A percentile compares a stretch with the other conserved stretches of the same genome.
phyloP scores from a whole-genome alignment of 73 alveolate genomes.

The Paramecium pentaurelia region DNA sequence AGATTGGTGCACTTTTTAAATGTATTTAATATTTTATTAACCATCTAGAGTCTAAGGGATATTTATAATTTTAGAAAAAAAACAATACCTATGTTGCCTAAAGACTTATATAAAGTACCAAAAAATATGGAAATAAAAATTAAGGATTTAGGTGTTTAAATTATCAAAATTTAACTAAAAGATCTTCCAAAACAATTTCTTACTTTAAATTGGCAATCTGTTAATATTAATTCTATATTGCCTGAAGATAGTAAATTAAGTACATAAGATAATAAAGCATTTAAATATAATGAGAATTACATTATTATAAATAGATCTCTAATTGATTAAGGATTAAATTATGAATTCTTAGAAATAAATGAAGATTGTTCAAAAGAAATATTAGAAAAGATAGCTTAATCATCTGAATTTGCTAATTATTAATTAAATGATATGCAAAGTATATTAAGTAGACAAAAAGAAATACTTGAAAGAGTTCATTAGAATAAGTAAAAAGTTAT shows the following conservation, averaged over 20 bases:
- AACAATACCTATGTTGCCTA: background rate
- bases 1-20: background rate
- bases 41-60: background rate
- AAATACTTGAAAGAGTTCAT: slow-evolving; percentile 80
- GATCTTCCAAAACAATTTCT: background rate
- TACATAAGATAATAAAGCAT: background rate
- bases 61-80: background rate
- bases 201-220: background rate
- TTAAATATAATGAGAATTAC: background rate
- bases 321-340: slow-evolving; percentile 40
- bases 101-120: background rate
- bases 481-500: slow-evolving; percentile 45
- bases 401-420: slow-evolving; percentile 38
- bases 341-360: background rate
- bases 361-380: slow-evolving; percentile 34
- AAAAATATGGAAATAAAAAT: slow-evolving; percentile 4
- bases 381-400: slow-evolving; percentile 37
- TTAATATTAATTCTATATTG: background rate
- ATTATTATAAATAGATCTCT: slow-evolving; percentile 48
- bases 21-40: background rate
- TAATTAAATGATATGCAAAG: slow-evolving; percentile 53
- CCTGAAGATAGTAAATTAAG: slow-evolving; percentile 9
- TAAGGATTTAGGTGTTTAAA: background rate
- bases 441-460: slow-evolving; percentile 77
- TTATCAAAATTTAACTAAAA: background rate